Percentiles rank a stretch among this genome's conserved stretches.
These are phyloP conservation scores for Hypoxylon lienhwacheense DNA, from an alignment of 495 filamentous ascomycete species.

Conservation along the genomic window DNA sequence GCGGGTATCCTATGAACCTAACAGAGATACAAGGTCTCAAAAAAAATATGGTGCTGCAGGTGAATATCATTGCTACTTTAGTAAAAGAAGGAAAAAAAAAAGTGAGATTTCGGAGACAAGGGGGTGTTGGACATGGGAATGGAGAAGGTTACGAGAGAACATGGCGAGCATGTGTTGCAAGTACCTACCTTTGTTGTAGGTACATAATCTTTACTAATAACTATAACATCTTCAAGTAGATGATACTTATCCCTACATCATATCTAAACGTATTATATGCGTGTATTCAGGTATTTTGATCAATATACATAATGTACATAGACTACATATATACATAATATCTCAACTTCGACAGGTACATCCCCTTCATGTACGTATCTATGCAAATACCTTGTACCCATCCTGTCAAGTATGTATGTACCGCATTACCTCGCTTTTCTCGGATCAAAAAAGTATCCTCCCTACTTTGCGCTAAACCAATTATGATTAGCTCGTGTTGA, in stretches of 20 bases:
- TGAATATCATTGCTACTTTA: conserved; percentile 29
- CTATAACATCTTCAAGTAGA: no score
- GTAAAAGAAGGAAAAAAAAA: conserved; percentile 6
- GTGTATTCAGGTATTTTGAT: no score
- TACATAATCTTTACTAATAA: no score
- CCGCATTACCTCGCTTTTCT: no score
- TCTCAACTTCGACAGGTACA: no score
- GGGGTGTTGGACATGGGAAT: conserved; percentile 15
- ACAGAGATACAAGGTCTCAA: conserved; percentile 18
- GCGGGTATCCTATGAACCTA: conserved; percentile 28
- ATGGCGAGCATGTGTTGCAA: conserved; percentile 35
- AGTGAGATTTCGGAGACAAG: conserved; percentile 32
- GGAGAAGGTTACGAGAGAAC: conserved; percentile 31
- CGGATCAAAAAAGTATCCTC: no score
- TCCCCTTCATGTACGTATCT: neutral
- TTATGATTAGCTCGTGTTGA: no score
- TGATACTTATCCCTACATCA: no score
- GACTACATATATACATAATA: no score
- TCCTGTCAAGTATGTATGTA: no score
- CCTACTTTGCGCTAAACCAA: no score
- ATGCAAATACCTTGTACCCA: neutral
- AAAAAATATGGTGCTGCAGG: conserved; percentile 20
- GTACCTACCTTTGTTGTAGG: neutral
- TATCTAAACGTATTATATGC: no score
- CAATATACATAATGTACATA: neutral